Conservation (phyloP, 768 basidiomycete genomes). For the Phanerochaete carnosa region DNA sequence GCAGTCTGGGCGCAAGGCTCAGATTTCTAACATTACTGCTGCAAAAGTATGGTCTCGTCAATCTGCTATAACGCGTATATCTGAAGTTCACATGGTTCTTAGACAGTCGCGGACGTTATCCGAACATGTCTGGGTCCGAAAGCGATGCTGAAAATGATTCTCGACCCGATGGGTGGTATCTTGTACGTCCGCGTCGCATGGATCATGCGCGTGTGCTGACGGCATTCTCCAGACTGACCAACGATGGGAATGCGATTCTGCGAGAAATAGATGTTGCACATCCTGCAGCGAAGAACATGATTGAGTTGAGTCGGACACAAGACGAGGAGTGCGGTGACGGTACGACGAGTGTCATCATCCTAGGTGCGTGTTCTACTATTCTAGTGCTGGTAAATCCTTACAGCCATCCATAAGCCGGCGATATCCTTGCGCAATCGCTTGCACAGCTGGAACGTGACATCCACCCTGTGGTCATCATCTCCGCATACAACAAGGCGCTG, state of each 20-base stretch:
- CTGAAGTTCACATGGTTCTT: background rate
- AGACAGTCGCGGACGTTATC: slow-evolving; percentile 99
- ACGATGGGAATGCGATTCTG: slow-evolving; percentile 98
- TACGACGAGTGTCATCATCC: slow-evolving; percentile 96
- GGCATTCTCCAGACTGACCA: slow-evolving; percentile 65
- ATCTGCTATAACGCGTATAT: background rate
- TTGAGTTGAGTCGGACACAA: slow-evolving; percentile 95
- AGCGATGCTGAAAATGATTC: slow-evolving; percentile 99
- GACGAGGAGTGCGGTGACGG: slow-evolving; percentile 99
- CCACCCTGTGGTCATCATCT: slow-evolving; percentile 98
- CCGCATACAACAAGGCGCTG: slow-evolving; percentile 95
- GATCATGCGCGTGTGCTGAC: background rate
- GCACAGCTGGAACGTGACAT: slow-evolving; percentile 94
- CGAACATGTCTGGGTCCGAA: slow-evolving; percentile 96
- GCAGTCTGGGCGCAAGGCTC: slow-evolving; percentile 92
- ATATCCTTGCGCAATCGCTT: slow-evolving; percentile 94
- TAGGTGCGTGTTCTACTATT: slow-evolving; percentile 52
- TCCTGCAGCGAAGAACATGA: slow-evolving; percentile 99
- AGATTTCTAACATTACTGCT: slow-evolving; percentile 94
- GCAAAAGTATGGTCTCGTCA: slow-evolving; percentile 66
- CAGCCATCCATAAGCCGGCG: slow-evolving; percentile 62
- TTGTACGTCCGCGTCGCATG: slow-evolving; percentile 49
- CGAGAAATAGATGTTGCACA: slow-evolving; percentile 99
- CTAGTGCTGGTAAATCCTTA: background rate
- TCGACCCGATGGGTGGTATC: slow-evolving; percentile 99